Evolutionary conservation across 2,329 filamentous ascomycete genomes (phyloP).

Genomic region (Gnomoniopsis sp.): DNA sequence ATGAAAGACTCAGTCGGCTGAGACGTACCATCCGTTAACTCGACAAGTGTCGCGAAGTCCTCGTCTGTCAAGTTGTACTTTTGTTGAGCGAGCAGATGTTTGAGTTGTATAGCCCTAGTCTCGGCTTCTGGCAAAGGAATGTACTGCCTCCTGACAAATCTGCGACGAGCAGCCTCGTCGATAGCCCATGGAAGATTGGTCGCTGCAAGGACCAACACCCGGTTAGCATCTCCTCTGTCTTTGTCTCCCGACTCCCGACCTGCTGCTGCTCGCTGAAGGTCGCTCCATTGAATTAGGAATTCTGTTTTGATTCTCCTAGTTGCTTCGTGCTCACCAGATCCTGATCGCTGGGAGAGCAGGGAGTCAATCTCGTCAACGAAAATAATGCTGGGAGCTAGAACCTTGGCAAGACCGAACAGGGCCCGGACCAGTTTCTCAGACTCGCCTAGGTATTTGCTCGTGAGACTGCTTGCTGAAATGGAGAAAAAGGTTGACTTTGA

Average conservation of each 20-base stretch:
- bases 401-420: slow-evolving; percentile 84
- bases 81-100: slow-evolving; percentile 78
- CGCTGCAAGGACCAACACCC: slow-evolving; percentile 89
- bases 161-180: slow-evolving; percentile 85
- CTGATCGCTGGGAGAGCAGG: slow-evolving; percentile 77
- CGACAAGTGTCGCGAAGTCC: slow-evolving; percentile 73
- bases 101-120: slow-evolving; percentile 75
- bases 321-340: slow-evolving; percentile 85
- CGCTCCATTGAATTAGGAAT: slow-evolving; percentile 96
- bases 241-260: slow-evolving; percentile 69
- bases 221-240: slow-evolving; percentile 75
- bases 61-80: slow-evolving; percentile 72
- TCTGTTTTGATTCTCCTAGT: slow-evolving; percentile 95
- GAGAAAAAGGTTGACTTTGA: slow-evolving; percentile 95
- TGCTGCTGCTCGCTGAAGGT: slow-evolving; percentile 86
- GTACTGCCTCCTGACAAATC: slow-evolving; percentile 92
- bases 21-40: slow-evolving; percentile 73
- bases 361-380: slow-evolving; percentile 99
- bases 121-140: slow-evolving; percentile 87
- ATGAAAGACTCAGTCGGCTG: background rate
- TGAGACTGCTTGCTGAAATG: slow-evolving; percentile 90
- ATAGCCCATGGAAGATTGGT: slow-evolving; percentile 98
- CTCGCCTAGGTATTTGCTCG: slow-evolving; percentile 93
- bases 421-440: slow-evolving; percentile 95
- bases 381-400: slow-evolving; percentile 89